A percentile compares a stretch with the other conserved stretches of the same genome.
phyloP scores from a whole-genome alignment of 2,329 filamentous ascomycete genomes.

The Karstenula rhodostoma region DNA sequence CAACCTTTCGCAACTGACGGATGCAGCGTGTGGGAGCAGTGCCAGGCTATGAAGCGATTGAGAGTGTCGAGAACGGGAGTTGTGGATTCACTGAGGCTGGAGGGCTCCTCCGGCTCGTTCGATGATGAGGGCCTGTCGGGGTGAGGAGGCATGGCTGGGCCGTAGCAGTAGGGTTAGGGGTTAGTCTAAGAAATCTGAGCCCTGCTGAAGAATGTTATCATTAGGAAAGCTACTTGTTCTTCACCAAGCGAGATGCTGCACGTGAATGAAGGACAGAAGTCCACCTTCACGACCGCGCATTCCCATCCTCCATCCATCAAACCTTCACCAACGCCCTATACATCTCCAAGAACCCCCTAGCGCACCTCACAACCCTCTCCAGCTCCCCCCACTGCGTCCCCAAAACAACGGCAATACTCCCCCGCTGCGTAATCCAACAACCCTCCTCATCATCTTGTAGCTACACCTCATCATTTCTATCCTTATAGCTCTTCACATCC shows the following conservation, averaged over 20 bases:
- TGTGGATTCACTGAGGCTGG: not conserved
- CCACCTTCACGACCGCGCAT: no score
- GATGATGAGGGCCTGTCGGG: not conserved
- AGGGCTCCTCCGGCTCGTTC: no score
- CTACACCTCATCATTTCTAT: slow-evolving; percentile 39
- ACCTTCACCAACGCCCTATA: slow-evolving; percentile 24
- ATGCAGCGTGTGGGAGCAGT: slow-evolving; percentile 3
- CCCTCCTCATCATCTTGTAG: slow-evolving; percentile 48
- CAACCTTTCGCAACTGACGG: not conserved
- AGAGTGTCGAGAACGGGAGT: no score
- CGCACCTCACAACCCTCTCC: slow-evolving; percentile 39
- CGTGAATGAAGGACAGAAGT: no score
- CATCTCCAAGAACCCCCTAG: slow-evolving; percentile 31
- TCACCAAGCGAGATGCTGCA: no score
- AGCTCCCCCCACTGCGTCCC: slow-evolving; percentile 44
- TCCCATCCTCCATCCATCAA: not conserved
- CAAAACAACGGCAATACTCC: slow-evolving; percentile 48
- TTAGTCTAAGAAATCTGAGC: no score
- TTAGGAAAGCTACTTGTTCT: no score
- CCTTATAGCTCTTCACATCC: slow-evolving; percentile 33
- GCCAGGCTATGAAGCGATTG: not conserved
- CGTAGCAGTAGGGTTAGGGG: not conserved
- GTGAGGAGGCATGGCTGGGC: not conserved
- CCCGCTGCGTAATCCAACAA: slow-evolving; percentile 47
- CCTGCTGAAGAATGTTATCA: no score